A percentile compares a stretch with the other conserved stretches of the same genome.
phyloP scores from a whole-genome alignment of 1,284 basidiomycete genomes.

The Heliocybe sulcata region DNA sequence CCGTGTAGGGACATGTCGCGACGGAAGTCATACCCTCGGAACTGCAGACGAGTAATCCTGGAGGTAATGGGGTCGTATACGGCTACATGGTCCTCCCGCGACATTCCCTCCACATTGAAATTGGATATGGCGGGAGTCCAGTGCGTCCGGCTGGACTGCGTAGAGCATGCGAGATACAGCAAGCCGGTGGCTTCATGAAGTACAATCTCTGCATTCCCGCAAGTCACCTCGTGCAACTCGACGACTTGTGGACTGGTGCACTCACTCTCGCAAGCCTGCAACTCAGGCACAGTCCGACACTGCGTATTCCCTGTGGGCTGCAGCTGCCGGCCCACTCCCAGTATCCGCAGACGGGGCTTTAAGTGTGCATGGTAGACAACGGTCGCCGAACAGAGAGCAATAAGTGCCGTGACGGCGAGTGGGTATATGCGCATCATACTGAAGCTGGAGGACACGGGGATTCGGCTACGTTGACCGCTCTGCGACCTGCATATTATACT shows the following conservation, averaged over 20 bases:
- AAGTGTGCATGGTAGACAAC: too few species aligned
- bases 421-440: too few species aligned
- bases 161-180: conserved; percentile 69
- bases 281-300: conserved; percentile 41
- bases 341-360: conserved; percentile 2
- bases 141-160: conserved; percentile 34
- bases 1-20: conserved; percentile 58
- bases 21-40: conserved; percentile 28
- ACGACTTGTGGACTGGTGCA: background rate
- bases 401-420: too few species aligned
- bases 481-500: too few species aligned
- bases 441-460: too few species aligned
- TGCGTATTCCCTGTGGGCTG: conserved; percentile 35
- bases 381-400: too few species aligned
- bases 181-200: conserved; percentile 48
- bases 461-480: too few species aligned
- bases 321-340: conserved; percentile 38
- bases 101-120: conserved; percentile 38
- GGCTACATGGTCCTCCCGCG: conserved; percentile 51
- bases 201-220: conserved; percentile 36
- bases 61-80: conserved; percentile 46
- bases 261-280: conserved; percentile 63
- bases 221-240: background rate
- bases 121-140: conserved; percentile 48
- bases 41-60: conserved; percentile 36